Evolutionary conservation across 129 eudicot species (phyloP).

Genomic region (Tagetes erecta): DNA sequence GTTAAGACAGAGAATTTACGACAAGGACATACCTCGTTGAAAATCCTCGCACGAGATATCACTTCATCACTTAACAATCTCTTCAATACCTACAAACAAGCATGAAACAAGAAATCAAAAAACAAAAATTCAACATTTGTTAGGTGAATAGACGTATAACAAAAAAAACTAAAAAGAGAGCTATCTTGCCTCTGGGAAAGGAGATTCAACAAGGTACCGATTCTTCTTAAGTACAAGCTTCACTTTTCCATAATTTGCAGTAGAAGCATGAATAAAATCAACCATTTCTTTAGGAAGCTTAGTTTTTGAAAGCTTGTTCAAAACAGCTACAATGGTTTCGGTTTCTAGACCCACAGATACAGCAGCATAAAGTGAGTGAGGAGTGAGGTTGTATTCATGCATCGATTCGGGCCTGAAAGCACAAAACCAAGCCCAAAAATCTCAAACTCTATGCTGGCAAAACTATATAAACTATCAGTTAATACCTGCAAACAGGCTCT

Average conservation of each 20-base stretch:
- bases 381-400: conserved; percentile 97
- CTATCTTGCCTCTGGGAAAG: conserved; percentile 80
- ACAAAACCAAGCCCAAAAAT: conserved; percentile 13
- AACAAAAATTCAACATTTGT: background rate
- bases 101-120: conserved; percentile 2
- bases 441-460: background rate
- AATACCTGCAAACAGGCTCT: conserved; percentile 93
- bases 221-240: conserved; percentile 95
- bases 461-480: background rate
- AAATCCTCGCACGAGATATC: conserved; percentile 76
- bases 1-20: background rate
- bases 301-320: conserved; percentile 89
- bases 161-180: background rate
- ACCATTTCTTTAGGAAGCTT: conserved; percentile 95
- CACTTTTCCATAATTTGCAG: conserved; percentile 96
- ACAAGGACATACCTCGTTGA: conserved; percentile 51
- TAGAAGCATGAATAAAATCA: conserved; percentile 79
- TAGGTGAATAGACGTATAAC: background rate
- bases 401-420: conserved; percentile 81
- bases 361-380: conserved; percentile 92
- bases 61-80: conserved; percentile 77
- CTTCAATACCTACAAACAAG: conserved; percentile 64
- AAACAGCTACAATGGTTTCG: conserved; percentile 73
- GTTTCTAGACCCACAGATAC: conserved; percentile 96
- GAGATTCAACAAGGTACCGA: conserved; percentile 83